These are phyloP conservation scores for Cyberlindnera euphorbiiphila DNA, from an alignment of 805 yeast species.

Conservation along the genomic window DNA sequence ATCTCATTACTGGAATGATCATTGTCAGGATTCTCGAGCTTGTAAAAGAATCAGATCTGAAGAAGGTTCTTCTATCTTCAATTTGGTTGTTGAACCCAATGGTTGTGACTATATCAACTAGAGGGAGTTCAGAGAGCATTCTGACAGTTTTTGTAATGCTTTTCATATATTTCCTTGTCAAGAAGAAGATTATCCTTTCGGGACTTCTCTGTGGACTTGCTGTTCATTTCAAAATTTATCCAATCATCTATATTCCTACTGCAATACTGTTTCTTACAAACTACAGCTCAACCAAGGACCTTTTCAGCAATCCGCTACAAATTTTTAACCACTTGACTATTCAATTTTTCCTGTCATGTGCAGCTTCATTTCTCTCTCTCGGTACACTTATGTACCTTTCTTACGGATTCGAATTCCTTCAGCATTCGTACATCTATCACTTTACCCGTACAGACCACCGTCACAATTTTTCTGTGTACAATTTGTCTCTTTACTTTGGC, in stretches of 20 bases:
- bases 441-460: constrained; percentile 83
- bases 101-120: constrained; percentile 87
- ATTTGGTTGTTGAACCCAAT: constrained; percentile 93
- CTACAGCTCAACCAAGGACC: constrained; percentile 22
- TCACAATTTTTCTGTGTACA: constrained; percentile 90
- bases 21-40: constrained; percentile 41
- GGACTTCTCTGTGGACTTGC: constrained; percentile 44
- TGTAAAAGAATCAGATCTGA: constrained; percentile 18
- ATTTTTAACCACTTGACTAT: constrained; percentile 40
- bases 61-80: constrained; percentile 43
- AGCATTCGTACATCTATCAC: constrained; percentile 82
- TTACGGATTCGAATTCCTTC: constrained; percentile 73
- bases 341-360: constrained; percentile 37
- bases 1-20: constrained; percentile 73
- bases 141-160: constrained; percentile 72
- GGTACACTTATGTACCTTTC: constrained; percentile 58
- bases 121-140: constrained; percentile 92
- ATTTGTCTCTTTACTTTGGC: constrained; percentile 62
- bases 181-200: constrained; percentile 29
- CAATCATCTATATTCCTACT: constrained; percentile 82
- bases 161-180: constrained; percentile 45
- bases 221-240: constrained; percentile 89
- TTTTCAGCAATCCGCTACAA: constrained; percentile 21
- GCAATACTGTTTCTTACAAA: constrained; percentile 44
- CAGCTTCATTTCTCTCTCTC: constrained; percentile 41